Base-by-base conservation (phyloP, 1,139 yeast genomes). In the Suhomyces bolitotheri region DNA sequence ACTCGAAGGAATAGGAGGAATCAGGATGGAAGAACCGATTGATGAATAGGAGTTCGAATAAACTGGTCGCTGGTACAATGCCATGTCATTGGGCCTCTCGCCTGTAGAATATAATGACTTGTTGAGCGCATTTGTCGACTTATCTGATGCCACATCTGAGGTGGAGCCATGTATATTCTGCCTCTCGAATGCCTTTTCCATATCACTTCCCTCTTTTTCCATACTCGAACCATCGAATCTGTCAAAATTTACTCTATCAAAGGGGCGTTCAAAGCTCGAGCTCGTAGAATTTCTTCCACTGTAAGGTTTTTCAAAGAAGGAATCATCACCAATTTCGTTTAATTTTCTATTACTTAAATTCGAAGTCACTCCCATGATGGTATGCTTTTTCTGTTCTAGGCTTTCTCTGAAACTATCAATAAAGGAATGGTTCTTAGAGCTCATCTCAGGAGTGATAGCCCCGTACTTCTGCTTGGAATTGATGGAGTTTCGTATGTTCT, bases 351-450 rank as follows among this genome's bases (percentile, higher is more conserved):
- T 29, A 9, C 15, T 22, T 7, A 27, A 19, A 7, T 15, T 16
- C 3, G n/a, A 11, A 4, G 22, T 33, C n/a, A 11, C 31, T 6
- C 23, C 36, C 19, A 15, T 29, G 8, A 22, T 29, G 14, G 34
- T 17, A 14, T 33, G 25, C 7, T 53, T 39, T 21, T 50, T 49
- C 38, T 25, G 47, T 25, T 56, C 59, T 12, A 56, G 45, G 32
- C 52, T 47, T 13, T 48, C 48, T 16, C 60, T 44, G 27, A 56
- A 41, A 11, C 51, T 55, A 3, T 47, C 46, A 13, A 56, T 27
- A 16, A 53, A 44, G 7, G 43, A 41, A 23, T 46, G 51, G 32
- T 46, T 46, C 34, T 46, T 50, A 13, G 31, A 34, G 9, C 44
- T 31, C 14, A 36, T 15, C 16, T 39, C 44, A 13, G 34, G 28